A percentile compares a stretch with the other conserved stretches of the same genome.
phyloP scores from a whole-genome alignment of 176 grass and related monocot species.

The Carex littledalei region DNA sequence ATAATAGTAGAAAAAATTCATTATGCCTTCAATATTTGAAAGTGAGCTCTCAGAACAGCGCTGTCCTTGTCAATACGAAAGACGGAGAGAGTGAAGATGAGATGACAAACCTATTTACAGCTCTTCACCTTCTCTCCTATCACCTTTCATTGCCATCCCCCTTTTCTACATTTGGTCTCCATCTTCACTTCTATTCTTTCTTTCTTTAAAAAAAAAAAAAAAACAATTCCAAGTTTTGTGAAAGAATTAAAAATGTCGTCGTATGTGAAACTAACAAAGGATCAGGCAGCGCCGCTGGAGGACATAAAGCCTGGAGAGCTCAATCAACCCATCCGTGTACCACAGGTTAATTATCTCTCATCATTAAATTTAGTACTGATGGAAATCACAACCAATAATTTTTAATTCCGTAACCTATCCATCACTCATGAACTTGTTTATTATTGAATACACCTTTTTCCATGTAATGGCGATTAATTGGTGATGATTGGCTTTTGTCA shows the following conservation, averaged over 20 bases:
- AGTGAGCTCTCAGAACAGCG: too few species aligned
- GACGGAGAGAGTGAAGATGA: not conserved
- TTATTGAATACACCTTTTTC: not conserved
- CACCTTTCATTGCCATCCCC: not conserved
- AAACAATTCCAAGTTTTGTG: not conserved
- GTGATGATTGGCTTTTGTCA: not conserved
- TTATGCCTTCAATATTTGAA: too few species aligned
- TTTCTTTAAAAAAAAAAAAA: not conserved
- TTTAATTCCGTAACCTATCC: not conserved
- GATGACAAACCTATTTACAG: not conserved
- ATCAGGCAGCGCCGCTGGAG: conserved; percentile 61
- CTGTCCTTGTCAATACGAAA: too few species aligned
- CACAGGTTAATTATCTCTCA: conserved; percentile 33
- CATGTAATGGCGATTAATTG: not conserved
- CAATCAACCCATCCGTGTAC: conserved; percentile 83
- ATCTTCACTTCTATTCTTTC: not conserved
- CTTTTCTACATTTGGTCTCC: not conserved
- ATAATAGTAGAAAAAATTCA: too few species aligned
- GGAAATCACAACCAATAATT: not conserved
- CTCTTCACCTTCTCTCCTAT: not conserved
- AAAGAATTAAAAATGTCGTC: conserved; percentile 44
- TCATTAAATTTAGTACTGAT: not conserved
- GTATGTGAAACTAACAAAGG: conserved; percentile 78
- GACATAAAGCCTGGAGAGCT: conserved; percentile 79
- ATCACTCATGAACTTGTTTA: not conserved